phyloP scores from a whole-genome alignment of 2,329 filamentous ascomycete species.

The Pseudogymnoascus sp. region DNA sequence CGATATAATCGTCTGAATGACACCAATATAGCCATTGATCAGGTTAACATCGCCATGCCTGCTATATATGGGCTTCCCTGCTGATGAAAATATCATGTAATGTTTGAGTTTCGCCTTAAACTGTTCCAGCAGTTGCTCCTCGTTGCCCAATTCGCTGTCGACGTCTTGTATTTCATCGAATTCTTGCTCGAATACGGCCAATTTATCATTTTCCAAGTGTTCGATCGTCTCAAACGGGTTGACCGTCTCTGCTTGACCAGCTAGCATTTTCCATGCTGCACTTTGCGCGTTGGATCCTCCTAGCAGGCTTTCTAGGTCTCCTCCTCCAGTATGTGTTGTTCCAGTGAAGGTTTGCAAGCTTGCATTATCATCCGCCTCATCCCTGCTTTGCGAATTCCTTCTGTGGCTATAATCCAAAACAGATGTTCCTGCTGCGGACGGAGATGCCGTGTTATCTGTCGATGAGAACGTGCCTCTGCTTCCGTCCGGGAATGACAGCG shows the following conservation, averaged over 20 bases:
- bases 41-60: conserved; percentile 83
- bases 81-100: conserved; percentile 91
- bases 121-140: conserved; percentile 47
- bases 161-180: conserved; percentile 66
- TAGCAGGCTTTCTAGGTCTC: conserved; percentile 75
- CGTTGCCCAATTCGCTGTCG: conserved; percentile 42
- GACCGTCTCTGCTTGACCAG: conserved; percentile 50
- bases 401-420: conserved; percentile 21
- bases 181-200: conserved; percentile 64
- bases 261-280: conserved; percentile 59
- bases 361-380: conserved; percentile 39
- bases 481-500: conserved; percentile 63
- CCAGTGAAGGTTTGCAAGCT: conserved; percentile 34
- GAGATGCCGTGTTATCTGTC: not conserved
- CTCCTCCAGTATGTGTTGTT: conserved; percentile 35
- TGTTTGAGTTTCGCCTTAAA: conserved; percentile 96
- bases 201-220: conserved; percentile 39
- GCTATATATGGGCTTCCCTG: conserved; percentile 95
- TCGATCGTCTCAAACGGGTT: conserved; percentile 51
- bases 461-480: conserved; percentile 54
- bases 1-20: conserved; percentile 95
- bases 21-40: conserved; percentile 88
- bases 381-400: conserved; percentile 17
- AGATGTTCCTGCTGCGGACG: conserved; percentile 25
- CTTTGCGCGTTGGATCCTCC: conserved; percentile 58